phyloP scores from a whole-genome alignment of 805 yeast genomes.

The Candida easanensis region DNA sequence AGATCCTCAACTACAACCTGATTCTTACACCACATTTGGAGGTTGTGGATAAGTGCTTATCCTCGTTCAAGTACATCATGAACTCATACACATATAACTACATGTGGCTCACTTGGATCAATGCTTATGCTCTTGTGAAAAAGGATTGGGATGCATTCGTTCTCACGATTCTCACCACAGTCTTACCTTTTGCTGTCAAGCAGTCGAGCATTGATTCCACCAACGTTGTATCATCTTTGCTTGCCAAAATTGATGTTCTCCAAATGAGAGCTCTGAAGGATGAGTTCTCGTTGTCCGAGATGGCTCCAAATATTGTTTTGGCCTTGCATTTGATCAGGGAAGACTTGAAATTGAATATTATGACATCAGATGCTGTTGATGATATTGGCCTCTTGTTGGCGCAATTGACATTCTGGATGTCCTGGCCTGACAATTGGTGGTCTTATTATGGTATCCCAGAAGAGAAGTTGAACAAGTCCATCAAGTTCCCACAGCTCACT shows the following conservation, averaged over 20 bases:
- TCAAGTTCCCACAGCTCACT: conserved; percentile 36
- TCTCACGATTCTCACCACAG: conserved; percentile 46
- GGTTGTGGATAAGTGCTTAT: conserved; percentile 44
- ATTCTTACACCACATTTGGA: conserved; percentile 43
- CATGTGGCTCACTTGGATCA: conserved; percentile 63
- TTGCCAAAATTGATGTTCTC: conserved; percentile 11
- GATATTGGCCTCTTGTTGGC: conserved; percentile 54
- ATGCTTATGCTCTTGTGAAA: conserved; percentile 44
- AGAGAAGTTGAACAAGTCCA: conserved; percentile 34
- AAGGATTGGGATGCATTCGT: conserved; percentile 62
- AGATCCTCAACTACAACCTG: conserved; percentile 32
- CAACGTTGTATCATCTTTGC: conserved; percentile 14
- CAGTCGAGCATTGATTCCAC: conserved; percentile 17
- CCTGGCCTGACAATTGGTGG: conserved; percentile 71
- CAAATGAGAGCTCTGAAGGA: conserved; percentile 27
- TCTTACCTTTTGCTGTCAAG: conserved; percentile 42
- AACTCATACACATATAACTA: conserved; percentile 57
- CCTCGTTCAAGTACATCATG: conserved; percentile 48
- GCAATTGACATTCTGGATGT: conserved; percentile 63
- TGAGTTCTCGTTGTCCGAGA: conserved; percentile 41
- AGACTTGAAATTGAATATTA: conserved; percentile 60
- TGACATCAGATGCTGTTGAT: conserved; percentile 34
- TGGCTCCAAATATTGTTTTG: conserved; percentile 60
- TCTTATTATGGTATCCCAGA: conserved; percentile 46
- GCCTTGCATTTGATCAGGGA: conserved; percentile 78